A percentile compares a stretch with the other conserved stretches of the same genome.
Evolutionary conservation across 305 asterid species (phyloP).

Genomic region (Rubia balearica): DNA sequence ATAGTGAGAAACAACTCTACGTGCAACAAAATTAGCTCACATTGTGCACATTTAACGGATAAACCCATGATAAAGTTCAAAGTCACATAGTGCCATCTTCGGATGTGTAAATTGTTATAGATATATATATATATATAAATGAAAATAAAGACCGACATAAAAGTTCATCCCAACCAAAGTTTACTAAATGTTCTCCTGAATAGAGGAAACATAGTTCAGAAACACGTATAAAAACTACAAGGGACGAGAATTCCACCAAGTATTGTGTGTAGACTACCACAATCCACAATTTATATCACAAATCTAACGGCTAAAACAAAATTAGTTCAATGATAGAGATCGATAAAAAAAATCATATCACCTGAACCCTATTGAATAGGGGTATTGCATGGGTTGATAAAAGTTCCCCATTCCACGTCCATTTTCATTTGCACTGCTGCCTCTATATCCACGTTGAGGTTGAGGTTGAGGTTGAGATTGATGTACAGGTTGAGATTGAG

Average conservation of each 20-base stretch:
- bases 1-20: slow-evolving; percentile 4
- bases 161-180: neutral
- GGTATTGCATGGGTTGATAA: slow-evolving; percentile 43
- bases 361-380: slow-evolving; percentile 42
- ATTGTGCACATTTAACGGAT: neutral
- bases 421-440: slow-evolving; percentile 22
- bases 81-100: neutral
- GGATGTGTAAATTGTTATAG: neutral
- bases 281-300: neutral
- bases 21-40: neutral
- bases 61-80: neutral
- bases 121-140: too few relatives aligned
- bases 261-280: neutral
- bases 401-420: slow-evolving; percentile 18
- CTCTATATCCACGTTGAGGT: slow-evolving; percentile 32
- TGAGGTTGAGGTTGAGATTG: slow-evolving; percentile 24
- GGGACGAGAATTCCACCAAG: neutral
- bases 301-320: neutral
- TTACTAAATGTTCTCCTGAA: neutral
- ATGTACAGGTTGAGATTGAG: neutral
- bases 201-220: neutral
- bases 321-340: neutral
- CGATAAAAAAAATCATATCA: slow-evolving; percentile 7
- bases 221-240: neutral
- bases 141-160: neutral